A percentile compares a stretch with the other conserved stretches of the same genome.
Evolutionary conservation across 306 rosid genomes (phyloP).

Genomic region (Ormosia semicastrata): DNA sequence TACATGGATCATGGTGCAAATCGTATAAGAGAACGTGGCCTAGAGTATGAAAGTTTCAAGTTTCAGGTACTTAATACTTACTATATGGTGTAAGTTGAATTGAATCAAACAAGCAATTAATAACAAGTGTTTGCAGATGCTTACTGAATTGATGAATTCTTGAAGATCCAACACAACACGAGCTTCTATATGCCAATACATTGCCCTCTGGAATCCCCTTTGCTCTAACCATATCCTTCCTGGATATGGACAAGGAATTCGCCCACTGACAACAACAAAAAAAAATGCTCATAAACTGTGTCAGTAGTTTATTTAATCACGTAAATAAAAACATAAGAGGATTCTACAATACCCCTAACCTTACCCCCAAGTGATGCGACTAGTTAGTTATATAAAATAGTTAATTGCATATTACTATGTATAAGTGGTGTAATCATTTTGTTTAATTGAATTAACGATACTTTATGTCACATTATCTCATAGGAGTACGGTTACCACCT

Average conservation of each 20-base stretch:
- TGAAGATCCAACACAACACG: slow-evolving; percentile 95
- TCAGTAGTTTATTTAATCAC: too few relatives aligned
- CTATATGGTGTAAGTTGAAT: neutral
- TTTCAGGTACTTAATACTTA: neutral
- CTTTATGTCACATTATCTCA: too few relatives aligned
- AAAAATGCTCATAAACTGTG: neutral
- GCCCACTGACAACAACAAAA: slow-evolving; percentile 43
- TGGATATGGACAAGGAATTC: slow-evolving; percentile 85
- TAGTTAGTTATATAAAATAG: too few relatives aligned
- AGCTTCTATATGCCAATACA: slow-evolving; percentile 99
- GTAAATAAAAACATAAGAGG: too few relatives aligned
- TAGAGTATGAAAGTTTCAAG: neutral
- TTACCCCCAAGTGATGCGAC: too few relatives aligned
- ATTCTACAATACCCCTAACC: too few relatives aligned
- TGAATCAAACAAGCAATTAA: neutral
- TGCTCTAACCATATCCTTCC: slow-evolving; percentile 93
- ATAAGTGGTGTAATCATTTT: too few relatives aligned
- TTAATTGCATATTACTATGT: too few relatives aligned
- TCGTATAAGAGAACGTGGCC: neutral
- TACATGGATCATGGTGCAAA: neutral
- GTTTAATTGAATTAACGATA: too few relatives aligned
- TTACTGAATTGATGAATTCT: slow-evolving; percentile 65
- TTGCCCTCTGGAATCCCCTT: slow-evolving; percentile 87
- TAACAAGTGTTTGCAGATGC: slow-evolving; percentile 16
- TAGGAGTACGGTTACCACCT: too few relatives aligned